Evolutionary conservation across 2,329 filamentous ascomycete species (phyloP).

Genomic region (Curvularia lunata): DNA sequence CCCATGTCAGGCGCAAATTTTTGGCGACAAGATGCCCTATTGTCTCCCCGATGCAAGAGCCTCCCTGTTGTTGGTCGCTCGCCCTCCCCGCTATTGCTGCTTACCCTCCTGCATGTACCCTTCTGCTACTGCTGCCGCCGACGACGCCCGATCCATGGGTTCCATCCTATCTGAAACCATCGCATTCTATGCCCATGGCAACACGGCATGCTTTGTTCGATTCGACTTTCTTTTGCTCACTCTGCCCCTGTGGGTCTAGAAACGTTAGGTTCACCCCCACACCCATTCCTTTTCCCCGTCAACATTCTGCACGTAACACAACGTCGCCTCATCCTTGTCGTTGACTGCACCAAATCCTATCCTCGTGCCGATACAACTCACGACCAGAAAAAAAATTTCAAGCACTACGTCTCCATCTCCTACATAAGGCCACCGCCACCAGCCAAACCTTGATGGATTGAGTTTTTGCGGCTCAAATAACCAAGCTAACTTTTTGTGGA

Average conservation of each 20-base stretch:
- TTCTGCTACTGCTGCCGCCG: not conserved
- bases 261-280: not conserved
- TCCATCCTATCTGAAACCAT: not conserved
- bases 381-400: too few relatives aligned
- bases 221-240: not conserved
- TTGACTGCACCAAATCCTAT: too few relatives aligned
- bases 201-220: not conserved
- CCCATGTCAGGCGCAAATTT: slow-evolving; percentile 11
- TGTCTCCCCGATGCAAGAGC: not conserved
- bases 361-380: too few relatives aligned
- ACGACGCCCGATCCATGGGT: not conserved
- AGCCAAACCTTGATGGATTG: not conserved
- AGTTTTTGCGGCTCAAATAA: not conserved
- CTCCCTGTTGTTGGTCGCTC: not conserved
- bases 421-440: too few relatives aligned
- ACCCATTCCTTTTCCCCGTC: not conserved
- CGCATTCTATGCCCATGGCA: not conserved
- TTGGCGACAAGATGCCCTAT: slow-evolving; percentile 2
- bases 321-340: not conserved
- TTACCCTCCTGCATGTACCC: not conserved
- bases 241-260: not conserved
- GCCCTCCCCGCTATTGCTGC: not conserved
- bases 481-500: not conserved
- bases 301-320: not conserved
- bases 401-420: not conserved